A percentile compares a stretch with the other conserved stretches of the same genome.
Conservation (phyloP, 2,329 filamentous ascomycete species). For the Microdochium trichocladiopsis region DNA sequence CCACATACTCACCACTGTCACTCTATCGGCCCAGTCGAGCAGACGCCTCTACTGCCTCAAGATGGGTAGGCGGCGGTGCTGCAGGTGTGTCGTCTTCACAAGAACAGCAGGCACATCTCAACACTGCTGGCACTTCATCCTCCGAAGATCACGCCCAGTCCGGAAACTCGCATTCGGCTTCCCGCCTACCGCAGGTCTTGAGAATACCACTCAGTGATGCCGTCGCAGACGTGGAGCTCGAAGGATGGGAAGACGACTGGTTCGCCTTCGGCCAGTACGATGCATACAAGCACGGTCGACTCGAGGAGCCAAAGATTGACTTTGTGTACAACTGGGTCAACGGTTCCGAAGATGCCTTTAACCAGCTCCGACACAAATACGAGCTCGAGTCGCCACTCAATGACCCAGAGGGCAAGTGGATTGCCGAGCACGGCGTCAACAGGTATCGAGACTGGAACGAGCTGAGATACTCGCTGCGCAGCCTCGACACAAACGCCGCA, state of each 20-base stretch:
- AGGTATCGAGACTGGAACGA: slow-evolving; percentile 37
- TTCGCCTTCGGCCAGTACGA: slow-evolving; percentile 25
- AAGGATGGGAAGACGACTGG: slow-evolving; percentile 35
- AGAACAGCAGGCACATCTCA: not conserved
- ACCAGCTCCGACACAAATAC: slow-evolving; percentile 25
- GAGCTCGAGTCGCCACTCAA: slow-evolving; percentile 32
- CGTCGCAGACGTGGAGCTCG: slow-evolving; percentile 24
- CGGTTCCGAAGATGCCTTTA: slow-evolving; percentile 29
- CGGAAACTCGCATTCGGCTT: not conserved
- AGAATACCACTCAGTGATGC: slow-evolving; percentile 30
- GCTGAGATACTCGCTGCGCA: slow-evolving; percentile 33
- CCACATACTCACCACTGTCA: slow-evolving; percentile 1
- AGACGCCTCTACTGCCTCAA: slow-evolving; percentile 7
- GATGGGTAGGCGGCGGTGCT: slow-evolving; percentile 15
- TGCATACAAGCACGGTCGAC: slow-evolving; percentile 17
- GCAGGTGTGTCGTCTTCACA: not conserved
- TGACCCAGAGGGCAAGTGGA: slow-evolving; percentile 29
- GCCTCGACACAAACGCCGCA: slow-evolving; percentile 29
- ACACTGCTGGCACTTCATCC: no score
- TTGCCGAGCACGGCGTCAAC: slow-evolving; percentile 31
- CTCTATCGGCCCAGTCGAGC: not conserved
- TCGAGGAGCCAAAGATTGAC: slow-evolving; percentile 31
- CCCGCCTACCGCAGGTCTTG: slow-evolving; percentile 27
- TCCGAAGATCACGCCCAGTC: no score
- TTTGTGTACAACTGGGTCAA: slow-evolving; percentile 38